These are phyloP conservation scores for Russula brevipes DNA, from an alignment of 768 basidiomycete species.

Conservation along the genomic window DNA sequence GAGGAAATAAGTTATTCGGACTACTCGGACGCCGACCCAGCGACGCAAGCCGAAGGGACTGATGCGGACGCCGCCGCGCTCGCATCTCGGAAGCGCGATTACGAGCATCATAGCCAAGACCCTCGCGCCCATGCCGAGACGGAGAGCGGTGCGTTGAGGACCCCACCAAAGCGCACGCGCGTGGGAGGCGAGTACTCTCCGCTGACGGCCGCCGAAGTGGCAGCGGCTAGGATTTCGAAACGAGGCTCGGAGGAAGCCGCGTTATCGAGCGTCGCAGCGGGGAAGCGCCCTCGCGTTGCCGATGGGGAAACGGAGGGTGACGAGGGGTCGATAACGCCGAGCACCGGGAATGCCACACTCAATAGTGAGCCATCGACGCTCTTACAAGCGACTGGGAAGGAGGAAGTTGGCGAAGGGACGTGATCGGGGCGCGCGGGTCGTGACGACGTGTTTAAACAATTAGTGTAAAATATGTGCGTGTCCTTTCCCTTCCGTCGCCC, in stretches of 20 bases:
- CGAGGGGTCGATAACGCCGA: neutral
- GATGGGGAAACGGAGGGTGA: constrained; percentile 2
- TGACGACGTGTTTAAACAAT: neutral
- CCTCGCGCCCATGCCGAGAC: constrained; percentile 30
- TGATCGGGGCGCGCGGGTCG: constrained; percentile 3
- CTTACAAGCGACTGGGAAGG: constrained; percentile 1
- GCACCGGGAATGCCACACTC: neutral
- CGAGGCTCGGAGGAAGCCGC: constrained; percentile 23
- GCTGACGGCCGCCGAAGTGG: constrained; percentile 18
- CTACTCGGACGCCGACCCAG: constrained; percentile 12
- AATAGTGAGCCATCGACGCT: neutral
- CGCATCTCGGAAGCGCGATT: constrained; percentile 34
- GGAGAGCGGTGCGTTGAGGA: constrained; percentile 29
- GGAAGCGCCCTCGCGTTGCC: constrained; percentile 18
- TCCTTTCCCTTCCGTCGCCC: neutral
- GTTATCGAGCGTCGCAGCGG: constrained; percentile 16
- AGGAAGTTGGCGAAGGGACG: constrained; percentile 9
- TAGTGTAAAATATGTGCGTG: constrained; percentile 20
- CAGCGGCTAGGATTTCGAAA: constrained; percentile 18
- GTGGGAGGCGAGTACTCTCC: constrained; percentile 27
- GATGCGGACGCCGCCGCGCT: constrained; percentile 28
- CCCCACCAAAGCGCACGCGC: constrained; percentile 42
- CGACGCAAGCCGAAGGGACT: constrained; percentile 27
- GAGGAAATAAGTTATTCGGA: constrained; percentile 28
- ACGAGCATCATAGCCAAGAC: constrained; percentile 30